Percentiles rank a stretch among this genome's conserved stretches.
phyloP scores from a whole-genome alignment of 1,284 basidiomycete genomes.

The Sanghuangporus weigelae region DNA sequence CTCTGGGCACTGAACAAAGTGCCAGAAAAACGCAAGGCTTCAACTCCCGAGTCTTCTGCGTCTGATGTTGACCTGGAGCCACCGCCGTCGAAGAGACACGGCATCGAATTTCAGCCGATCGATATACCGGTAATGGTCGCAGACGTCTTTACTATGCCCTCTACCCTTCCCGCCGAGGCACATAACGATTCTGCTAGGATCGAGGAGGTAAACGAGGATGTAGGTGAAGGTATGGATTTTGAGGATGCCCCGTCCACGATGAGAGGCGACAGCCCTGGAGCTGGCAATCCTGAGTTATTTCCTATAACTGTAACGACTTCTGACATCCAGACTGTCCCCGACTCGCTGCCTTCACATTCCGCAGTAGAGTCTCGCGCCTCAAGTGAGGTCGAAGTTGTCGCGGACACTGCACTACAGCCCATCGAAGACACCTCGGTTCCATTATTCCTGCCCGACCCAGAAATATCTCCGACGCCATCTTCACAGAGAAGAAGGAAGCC shows the following conservation, averaged over 20 bases:
- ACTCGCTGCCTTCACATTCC: background rate
- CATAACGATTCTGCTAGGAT: background rate
- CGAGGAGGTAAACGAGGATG: background rate
- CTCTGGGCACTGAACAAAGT: slow-evolving; percentile 16
- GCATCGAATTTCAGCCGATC: background rate
- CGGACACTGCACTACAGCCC: background rate
- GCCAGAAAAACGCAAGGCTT: slow-evolving; percentile 16
- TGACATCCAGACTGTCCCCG: background rate
- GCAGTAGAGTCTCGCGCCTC: slow-evolving; percentile 4
- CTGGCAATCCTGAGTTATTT: background rate
- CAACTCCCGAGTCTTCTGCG: background rate
- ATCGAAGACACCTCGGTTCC: background rate
- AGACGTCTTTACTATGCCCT: background rate
- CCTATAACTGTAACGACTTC: background rate
- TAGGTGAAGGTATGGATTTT: background rate
- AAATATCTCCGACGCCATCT: background rate
- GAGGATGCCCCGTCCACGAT: background rate
- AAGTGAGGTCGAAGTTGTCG: background rate
- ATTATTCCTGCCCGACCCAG: slow-evolving; percentile 13
- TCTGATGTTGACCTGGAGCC: background rate
- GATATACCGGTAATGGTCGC: background rate
- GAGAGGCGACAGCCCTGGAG: background rate
- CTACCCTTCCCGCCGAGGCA: background rate
- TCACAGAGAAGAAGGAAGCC: background rate
- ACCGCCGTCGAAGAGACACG: background rate